A percentile compares a stretch with the other conserved stretches of the same genome.
These are phyloP conservation scores for Crinitomyces ghanaensis DNA, from an alignment of 805 yeast genomes.

Conservation along the genomic window DNA sequence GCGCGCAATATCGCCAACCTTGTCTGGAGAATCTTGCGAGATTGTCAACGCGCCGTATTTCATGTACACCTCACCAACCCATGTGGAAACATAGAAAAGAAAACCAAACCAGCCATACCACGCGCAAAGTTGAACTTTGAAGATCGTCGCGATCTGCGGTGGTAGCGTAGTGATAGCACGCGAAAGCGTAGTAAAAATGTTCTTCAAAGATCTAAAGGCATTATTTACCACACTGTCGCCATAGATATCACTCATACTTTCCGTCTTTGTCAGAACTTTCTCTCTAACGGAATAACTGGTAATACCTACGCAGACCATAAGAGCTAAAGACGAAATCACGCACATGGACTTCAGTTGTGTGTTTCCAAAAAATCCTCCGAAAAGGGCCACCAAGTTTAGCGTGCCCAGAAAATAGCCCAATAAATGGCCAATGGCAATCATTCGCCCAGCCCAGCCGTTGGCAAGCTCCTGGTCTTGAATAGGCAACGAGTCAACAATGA, in stretches of 20 bases:
- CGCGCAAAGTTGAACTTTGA: constrained; percentile 49
- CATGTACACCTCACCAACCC: constrained; percentile 50
- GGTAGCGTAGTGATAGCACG: constrained; percentile 28
- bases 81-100: constrained; percentile 54
- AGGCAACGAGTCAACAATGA: constrained; percentile 51
- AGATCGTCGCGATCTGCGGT: constrained; percentile 38
- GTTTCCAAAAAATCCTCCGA: constrained; percentile 32
- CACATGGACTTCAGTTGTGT: constrained; percentile 45
- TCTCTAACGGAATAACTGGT: constrained; percentile 38
- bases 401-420: constrained; percentile 46
- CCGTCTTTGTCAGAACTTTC: constrained; percentile 30
- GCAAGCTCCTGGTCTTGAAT: constrained; percentile 45
- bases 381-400: constrained; percentile 30
- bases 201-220: constrained; percentile 1
- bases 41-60: constrained; percentile 17
- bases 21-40: constrained; percentile 18
- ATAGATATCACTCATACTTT: background rate
- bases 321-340: constrained; percentile 31
- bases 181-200: constrained; percentile 8
- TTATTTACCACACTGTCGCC: constrained; percentile 1
- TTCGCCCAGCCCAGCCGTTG: constrained; percentile 59
- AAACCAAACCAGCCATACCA: constrained; percentile 65
- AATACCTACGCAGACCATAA: constrained; percentile 30
- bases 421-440: constrained; percentile 51
- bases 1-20: constrained; percentile 23